Conservation (phyloP, 495 filamentous ascomycete species). For the Platismatia glauca region DNA sequence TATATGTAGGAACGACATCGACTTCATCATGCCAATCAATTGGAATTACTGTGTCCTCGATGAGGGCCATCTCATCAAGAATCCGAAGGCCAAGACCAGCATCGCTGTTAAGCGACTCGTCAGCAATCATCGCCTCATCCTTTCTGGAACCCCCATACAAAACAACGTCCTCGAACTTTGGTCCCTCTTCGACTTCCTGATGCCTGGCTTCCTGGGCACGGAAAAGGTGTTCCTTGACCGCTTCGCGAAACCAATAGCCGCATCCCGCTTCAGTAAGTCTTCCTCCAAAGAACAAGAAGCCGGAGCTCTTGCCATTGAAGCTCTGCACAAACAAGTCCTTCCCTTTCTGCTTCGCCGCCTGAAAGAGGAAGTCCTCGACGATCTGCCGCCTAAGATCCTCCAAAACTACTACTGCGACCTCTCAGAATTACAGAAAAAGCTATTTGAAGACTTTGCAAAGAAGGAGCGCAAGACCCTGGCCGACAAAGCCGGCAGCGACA, state of each 20-base stretch:
- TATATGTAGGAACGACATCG: slow-evolving; percentile 87
- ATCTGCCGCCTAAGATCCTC: slow-evolving; percentile 94
- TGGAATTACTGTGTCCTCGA: slow-evolving; percentile 98
- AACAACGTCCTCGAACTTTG: slow-evolving; percentile 98
- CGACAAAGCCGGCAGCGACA: slow-evolving; percentile 64
- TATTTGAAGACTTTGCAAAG: slow-evolving; percentile 94
- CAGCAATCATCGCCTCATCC: slow-evolving; percentile 89
- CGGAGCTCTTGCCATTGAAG: slow-evolving; percentile 90
- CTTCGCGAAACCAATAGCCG: slow-evolving; percentile 95
- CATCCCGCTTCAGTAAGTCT: slow-evolving; percentile 87
- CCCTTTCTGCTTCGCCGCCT: slow-evolving; percentile 93
- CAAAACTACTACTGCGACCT: slow-evolving; percentile 99
- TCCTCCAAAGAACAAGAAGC: slow-evolving; percentile 98
- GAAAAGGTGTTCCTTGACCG: slow-evolving; percentile 97
- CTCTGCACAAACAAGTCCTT: slow-evolving; percentile 92
- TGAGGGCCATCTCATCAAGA: slow-evolving; percentile 97
- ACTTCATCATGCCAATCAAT: slow-evolving; percentile 68
- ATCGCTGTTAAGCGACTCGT: slow-evolving; percentile 77
- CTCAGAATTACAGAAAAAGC: slow-evolving; percentile 84
- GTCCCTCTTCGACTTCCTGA: slow-evolving; percentile 97
- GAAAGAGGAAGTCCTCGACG: slow-evolving; percentile 95
- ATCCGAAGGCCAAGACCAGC: slow-evolving; percentile 88
- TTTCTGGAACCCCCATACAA: slow-evolving; percentile 95
- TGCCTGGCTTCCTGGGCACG: slow-evolving; percentile 97
- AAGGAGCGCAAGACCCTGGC: slow-evolving; percentile 77